Conservation (phyloP, 306 rosid genomes). For the Hylodesmum podocarpum region DNA sequence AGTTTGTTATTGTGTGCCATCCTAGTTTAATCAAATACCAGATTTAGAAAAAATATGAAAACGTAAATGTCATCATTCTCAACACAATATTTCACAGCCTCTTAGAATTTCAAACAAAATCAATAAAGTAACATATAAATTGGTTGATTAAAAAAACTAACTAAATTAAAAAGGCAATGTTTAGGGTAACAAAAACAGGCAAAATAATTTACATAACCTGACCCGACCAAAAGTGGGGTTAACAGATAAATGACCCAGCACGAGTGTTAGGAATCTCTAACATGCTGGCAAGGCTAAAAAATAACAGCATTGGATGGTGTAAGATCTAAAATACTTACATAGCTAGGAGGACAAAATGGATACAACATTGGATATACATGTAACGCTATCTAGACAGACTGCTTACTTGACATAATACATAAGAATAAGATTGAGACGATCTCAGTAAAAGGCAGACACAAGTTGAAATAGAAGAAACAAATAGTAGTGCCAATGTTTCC, state of each 20-base stretch:
- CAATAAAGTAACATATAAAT: not conserved
- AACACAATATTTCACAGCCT: not conserved
- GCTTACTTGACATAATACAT: constrained; percentile 21
- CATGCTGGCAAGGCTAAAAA: constrained; percentile 38
- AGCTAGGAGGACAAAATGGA: constrained; percentile 32
- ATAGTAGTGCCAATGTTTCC: constrained; percentile 40
- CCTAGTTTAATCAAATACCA: no score
- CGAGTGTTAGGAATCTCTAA: constrained; percentile 37
- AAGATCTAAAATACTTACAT: constrained; percentile 39
- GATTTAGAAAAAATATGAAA: not conserved
- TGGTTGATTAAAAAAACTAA: not conserved
- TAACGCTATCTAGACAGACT: constrained; percentile 40
- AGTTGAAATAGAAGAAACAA: constrained; percentile 44
- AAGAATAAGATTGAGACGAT: not conserved
- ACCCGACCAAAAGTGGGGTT: constrained; percentile 25
- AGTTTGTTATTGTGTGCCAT: no score
- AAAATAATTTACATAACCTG: constrained; percentile 40
- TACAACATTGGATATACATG: constrained; percentile 57
- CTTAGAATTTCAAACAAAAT: not conserved
- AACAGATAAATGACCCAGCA: constrained; percentile 26
- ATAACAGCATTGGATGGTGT: constrained; percentile 42
- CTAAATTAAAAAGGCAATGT: not conserved
- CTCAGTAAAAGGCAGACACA: constrained; percentile 30
- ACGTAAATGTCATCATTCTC: not conserved
- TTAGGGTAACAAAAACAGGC: not conserved